Evolutionary conservation across 768 basidiomycete species (phyloP).

Genomic region (Phaeotremella skinneri): DNA sequence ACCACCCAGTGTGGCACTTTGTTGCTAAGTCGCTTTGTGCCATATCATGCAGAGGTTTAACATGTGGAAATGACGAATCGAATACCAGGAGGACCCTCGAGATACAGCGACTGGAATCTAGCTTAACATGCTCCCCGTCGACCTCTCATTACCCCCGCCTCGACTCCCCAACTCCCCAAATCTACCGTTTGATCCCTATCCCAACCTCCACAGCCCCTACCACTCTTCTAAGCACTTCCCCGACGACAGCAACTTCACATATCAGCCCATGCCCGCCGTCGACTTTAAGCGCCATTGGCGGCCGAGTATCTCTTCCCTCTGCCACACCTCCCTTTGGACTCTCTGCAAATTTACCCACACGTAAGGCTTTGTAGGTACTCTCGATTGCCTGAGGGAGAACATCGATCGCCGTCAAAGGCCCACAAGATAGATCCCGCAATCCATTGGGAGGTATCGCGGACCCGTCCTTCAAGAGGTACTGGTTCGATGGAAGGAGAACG

Average conservation of each 20-base stretch:
- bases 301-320: not conserved
- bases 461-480: slow-evolving; percentile 22
- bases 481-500: slow-evolving; percentile 15
- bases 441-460: not conserved
- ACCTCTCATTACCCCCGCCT: too few species aligned
- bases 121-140: too few species aligned
- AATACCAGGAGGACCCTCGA: too few species aligned
- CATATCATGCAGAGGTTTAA: too few species aligned
- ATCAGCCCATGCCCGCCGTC: slow-evolving; percentile 14
- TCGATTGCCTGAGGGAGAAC: slow-evolving; percentile 2
- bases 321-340: not conserved
- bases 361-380: not conserved
- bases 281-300: slow-evolving; percentile 9
- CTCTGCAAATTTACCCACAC: not conserved
- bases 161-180: not conserved
- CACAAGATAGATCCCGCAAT: slow-evolving; percentile 14
- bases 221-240: slow-evolving; percentile 11
- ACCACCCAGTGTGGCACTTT: not conserved
- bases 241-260: slow-evolving; percentile 14
- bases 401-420: slow-evolving; percentile 11
- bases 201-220: slow-evolving; percentile 9
- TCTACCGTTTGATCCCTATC: not conserved
- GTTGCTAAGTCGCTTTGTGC: too few species aligned
- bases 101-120: too few species aligned
- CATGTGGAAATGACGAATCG: too few species aligned